Conservation (phyloP, 768 basidiomycete genomes). For the Macrocybe gigantea region DNA sequence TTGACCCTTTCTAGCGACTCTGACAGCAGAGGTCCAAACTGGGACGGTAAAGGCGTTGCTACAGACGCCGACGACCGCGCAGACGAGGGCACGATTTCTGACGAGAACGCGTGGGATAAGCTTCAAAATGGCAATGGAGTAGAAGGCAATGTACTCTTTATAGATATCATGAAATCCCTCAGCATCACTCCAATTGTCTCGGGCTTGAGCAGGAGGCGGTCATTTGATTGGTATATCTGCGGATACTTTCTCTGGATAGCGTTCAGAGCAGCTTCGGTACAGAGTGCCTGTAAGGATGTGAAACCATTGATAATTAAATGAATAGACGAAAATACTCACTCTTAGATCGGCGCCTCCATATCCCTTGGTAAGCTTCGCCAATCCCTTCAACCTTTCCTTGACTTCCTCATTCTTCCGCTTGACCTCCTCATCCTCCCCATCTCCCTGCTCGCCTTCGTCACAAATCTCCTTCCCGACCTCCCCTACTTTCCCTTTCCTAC, state of each 20-base stretch:
- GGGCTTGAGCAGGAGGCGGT: conserved; percentile 79
- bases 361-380: conserved; percentile 91
- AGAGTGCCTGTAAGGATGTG: conserved; percentile 59
- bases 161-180: conserved; percentile 94
- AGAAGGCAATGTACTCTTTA: conserved; percentile 69
- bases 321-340: conserved; percentile 39
- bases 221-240: conserved; percentile 91
- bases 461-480: conserved; percentile 16
- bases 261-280: conserved; percentile 95
- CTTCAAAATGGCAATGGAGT: neutral
- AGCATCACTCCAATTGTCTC: conserved; percentile 80
- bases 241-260: conserved; percentile 95
- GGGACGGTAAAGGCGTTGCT: conserved; percentile 78
- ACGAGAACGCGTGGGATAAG: conserved; percentile 5
- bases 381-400: conserved; percentile 33
- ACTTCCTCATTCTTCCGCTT: conserved; percentile 17
- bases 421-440: conserved; percentile 21
- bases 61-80: conserved; percentile 85
- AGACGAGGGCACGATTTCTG: conserved; percentile 93
- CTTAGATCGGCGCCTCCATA: conserved; percentile 97
- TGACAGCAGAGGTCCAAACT: conserved; percentile 75
- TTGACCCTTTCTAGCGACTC: conserved; percentile 69
- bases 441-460: conserved; percentile 59
- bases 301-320: conserved; percentile 6
- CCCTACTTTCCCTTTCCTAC: conserved; percentile 12